phyloP scores from a whole-genome alignment of 148 eudicot species.

The Spergularia bocconei region DNA sequence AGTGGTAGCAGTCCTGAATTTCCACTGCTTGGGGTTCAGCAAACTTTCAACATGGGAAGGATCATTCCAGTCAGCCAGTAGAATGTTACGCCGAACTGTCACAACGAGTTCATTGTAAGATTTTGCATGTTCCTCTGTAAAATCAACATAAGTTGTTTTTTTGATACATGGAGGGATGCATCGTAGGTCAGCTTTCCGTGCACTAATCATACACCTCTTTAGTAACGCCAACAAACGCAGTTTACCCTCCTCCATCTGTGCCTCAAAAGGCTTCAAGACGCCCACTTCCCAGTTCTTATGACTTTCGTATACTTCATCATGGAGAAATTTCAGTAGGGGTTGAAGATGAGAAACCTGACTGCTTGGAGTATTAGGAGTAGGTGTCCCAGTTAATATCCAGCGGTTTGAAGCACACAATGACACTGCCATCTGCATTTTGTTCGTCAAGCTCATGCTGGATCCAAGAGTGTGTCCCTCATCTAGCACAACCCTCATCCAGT shows the following conservation, averaged over 20 bases:
- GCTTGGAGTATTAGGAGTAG: slow-evolving; percentile 91
- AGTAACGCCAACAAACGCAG: slow-evolving; percentile 72
- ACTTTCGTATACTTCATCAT: slow-evolving; percentile 72
- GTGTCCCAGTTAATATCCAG: slow-evolving; percentile 96
- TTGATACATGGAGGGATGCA: slow-evolving; percentile 88
- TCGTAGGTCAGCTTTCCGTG: slow-evolving; percentile 76
- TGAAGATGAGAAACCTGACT: slow-evolving; percentile 85
- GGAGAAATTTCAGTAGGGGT: slow-evolving; percentile 84
- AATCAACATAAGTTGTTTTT: slow-evolving; percentile 59
- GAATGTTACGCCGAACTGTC: slow-evolving; percentile 83
- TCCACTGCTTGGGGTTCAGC: slow-evolving; percentile 92
- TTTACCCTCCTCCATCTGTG: slow-evolving; percentile 89
- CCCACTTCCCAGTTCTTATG: slow-evolving; percentile 84
- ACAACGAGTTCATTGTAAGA: slow-evolving; percentile 89
- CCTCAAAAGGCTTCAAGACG: slow-evolving; percentile 85
- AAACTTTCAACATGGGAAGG: slow-evolving; percentile 96
- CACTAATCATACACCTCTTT: slow-evolving; percentile 93
- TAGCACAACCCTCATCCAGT: slow-evolving; percentile 83
- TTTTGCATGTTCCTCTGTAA: slow-evolving; percentile 77
- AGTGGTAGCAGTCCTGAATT: slow-evolving; percentile 63
- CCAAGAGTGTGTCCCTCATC: slow-evolving; percentile 99
- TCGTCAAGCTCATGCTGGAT: slow-evolving; percentile 80
- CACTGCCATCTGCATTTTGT: slow-evolving; percentile 83
- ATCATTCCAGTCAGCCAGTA: slow-evolving; percentile 99
- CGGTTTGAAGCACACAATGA: slow-evolving; percentile 77